A percentile compares a stretch with the other conserved stretches of the same genome.
phyloP scores from a whole-genome alignment of 2,329 filamentous ascomycete genomes.

The Apiospora hydei region DNA sequence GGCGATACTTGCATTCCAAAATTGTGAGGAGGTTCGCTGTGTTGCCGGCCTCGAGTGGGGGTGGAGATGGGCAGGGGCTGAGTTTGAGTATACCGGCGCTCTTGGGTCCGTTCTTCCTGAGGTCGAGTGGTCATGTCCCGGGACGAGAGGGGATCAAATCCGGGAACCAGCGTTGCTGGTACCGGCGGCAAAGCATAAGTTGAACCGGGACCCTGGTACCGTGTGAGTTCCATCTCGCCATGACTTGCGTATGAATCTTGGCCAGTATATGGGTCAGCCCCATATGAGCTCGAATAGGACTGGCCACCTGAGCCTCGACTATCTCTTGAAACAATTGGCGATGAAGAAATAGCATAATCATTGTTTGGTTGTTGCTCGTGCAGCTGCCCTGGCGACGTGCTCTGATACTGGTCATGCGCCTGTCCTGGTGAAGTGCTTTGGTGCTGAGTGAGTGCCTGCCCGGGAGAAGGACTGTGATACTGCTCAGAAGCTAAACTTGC shows the following conservation, averaged over 20 bases:
- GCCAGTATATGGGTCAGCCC: conserved; percentile 29
- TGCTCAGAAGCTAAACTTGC: conserved; percentile 43
- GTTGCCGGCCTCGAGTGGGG: conserved; percentile 50
- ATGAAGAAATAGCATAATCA: conserved; percentile 24
- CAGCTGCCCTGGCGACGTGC: conserved; percentile 38
- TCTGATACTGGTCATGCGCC: conserved; percentile 35
- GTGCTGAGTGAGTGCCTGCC: conserved; percentile 31
- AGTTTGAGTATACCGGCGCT: conserved; percentile 53
- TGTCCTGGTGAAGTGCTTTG: not conserved
- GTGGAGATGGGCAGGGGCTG: conserved; percentile 47
- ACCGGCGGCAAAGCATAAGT: conserved; percentile 55
- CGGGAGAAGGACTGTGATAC: conserved; percentile 41
- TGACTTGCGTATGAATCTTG: conserved; percentile 38
- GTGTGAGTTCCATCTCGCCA: conserved; percentile 47
- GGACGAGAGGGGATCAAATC: conserved; percentile 62
- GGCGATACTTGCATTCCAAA: conserved; percentile 36
- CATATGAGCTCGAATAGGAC: conserved; percentile 30
- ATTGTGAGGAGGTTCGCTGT: conserved; percentile 41
- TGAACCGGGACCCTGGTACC: conserved; percentile 38
- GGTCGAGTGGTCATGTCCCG: conserved; percentile 66
- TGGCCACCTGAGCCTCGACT: conserved; percentile 13
- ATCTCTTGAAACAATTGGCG: conserved; percentile 14
- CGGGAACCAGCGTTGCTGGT: conserved; percentile 67
- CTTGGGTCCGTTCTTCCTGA: conserved; percentile 60
- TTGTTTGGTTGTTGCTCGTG: conserved; percentile 21